Conservation (phyloP, 352 stramenopile species). For the Phytophthora sansomeana region DNA sequence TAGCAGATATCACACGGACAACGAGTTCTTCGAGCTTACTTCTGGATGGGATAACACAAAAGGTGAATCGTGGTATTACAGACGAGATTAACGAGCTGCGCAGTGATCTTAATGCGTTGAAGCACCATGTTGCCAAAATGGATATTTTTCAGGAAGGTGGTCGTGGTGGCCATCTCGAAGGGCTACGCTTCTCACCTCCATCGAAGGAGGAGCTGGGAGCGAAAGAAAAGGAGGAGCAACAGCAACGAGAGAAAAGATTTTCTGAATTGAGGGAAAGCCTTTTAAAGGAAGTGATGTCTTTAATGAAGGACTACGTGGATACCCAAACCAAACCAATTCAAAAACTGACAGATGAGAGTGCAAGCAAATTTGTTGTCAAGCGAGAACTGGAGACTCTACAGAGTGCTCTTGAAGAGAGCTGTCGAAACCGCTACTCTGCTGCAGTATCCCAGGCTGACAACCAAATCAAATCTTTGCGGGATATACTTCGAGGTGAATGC, state of each 20-base stretch:
- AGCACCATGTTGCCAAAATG: slow-evolving; percentile 59
- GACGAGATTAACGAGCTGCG: slow-evolving; percentile 64
- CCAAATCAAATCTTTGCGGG: slow-evolving; percentile 22
- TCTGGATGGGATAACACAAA: slow-evolving; percentile 68
- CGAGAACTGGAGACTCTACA: slow-evolving; percentile 32
- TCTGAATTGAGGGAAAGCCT: slow-evolving; percentile 25
- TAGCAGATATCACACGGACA: slow-evolving; percentile 70
- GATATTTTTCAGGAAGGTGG: slow-evolving; percentile 38
- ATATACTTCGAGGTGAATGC: slow-evolving; percentile 26
- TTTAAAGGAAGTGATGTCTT: slow-evolving; percentile 23
- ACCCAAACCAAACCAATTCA: slow-evolving; percentile 22
- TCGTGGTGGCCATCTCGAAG: slow-evolving; percentile 6
- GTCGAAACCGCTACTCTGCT: slow-evolving; percentile 22
- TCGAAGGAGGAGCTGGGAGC: slow-evolving; percentile 31
- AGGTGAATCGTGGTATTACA: slow-evolving; percentile 62
- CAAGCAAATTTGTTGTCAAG: slow-evolving; percentile 23
- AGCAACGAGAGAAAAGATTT: slow-evolving; percentile 31
- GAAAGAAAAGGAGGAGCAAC: slow-evolving; percentile 29
- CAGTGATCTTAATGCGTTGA: slow-evolving; percentile 63
- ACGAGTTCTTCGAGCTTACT: slow-evolving; percentile 67
- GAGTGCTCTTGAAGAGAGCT: slow-evolving; percentile 26
- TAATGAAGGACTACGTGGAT: slow-evolving; percentile 34
- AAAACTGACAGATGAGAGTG: slow-evolving; percentile 18
- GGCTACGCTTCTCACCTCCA: slow-evolving; percentile 1
- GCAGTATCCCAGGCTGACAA: slow-evolving; percentile 15